Percentiles rank a stretch among this genome's conserved stretches.
These are phyloP conservation scores for Ophiocordyceps robertsii DNA, from an alignment of 2,329 filamentous ascomycete species.

Conservation along the genomic window DNA sequence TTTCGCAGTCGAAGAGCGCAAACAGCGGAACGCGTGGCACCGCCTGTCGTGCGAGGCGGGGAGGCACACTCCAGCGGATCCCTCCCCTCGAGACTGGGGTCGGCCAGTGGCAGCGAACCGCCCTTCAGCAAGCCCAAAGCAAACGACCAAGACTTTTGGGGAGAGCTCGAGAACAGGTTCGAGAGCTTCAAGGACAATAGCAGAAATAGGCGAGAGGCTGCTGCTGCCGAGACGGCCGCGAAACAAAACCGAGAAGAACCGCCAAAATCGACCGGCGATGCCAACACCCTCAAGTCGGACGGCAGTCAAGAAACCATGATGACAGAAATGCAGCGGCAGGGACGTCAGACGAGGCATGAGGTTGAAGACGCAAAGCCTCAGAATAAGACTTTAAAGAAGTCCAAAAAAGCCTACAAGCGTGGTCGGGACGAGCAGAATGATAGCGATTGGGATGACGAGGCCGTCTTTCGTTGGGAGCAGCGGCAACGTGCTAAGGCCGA, in stretches of 20 bases:
- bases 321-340: too few relatives aligned
- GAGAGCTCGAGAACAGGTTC: conserved; percentile 10
- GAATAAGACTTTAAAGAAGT: conserved; percentile 9
- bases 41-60: too few relatives aligned
- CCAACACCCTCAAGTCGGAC: too few relatives aligned
- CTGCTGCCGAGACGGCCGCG: conserved; percentile 4
- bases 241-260: too few relatives aligned
- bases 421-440: conserved; percentile 12
- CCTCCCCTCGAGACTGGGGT: too few relatives aligned
- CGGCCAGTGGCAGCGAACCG: too few relatives aligned
- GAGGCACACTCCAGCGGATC: too few relatives aligned
- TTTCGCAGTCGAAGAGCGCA: too few relatives aligned
- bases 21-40: too few relatives aligned
- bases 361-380: conserved; percentile 5
- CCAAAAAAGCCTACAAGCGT: conserved; percentile 11
- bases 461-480: conserved; percentile 20
- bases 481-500: conserved; percentile 28
- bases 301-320: conserved; percentile 14
- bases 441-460: conserved; percentile 26
- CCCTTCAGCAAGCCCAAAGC: neutral
- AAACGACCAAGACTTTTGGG: conserved; percentile 10
- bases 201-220: neutral
- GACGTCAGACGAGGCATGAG: conserved; percentile 3
- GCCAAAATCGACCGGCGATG: too few relatives aligned
- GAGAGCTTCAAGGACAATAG: conserved; percentile 4